Conservation (phyloP, 768 basidiomycete species). For the Amanita muscaria region DNA sequence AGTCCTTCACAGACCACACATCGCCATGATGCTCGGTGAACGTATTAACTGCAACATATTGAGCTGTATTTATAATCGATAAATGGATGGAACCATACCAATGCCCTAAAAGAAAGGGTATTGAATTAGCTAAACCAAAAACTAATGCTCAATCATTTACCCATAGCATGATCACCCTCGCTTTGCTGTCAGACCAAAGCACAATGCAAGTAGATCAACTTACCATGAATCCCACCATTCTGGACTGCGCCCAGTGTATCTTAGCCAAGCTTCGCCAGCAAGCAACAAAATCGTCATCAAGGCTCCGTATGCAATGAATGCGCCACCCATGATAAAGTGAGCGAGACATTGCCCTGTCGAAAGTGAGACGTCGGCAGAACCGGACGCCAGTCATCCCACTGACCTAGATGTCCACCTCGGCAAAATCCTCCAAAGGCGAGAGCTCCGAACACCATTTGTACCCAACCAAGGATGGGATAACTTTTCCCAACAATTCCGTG, state of each 20-base stretch:
- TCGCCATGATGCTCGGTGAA: constrained; percentile 86
- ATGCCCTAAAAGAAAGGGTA: constrained; percentile 35
- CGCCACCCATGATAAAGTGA: constrained; percentile 86
- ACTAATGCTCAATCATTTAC: constrained; percentile 20
- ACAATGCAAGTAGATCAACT: constrained; percentile 14
- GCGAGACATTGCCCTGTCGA: constrained; percentile 69
- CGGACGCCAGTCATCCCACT: neutral
- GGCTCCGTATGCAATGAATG: constrained; percentile 80
- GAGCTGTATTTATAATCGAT: neutral
- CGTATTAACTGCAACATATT: constrained; percentile 57
- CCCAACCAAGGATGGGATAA: constrained; percentile 84
- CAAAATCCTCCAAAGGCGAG: constrained; percentile 73
- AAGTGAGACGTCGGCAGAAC: constrained; percentile 5
- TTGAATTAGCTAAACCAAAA: neutral
- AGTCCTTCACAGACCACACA: constrained; percentile 82
- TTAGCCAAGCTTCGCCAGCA: constrained; percentile 71
- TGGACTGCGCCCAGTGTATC: constrained; percentile 62
- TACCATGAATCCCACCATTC: constrained; percentile 83
- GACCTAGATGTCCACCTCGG: constrained; percentile 57
- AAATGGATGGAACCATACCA: constrained; percentile 28
- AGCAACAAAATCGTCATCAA: constrained; percentile 75
- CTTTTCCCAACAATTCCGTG: constrained; percentile 79
- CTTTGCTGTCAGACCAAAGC: neutral
- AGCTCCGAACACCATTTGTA: constrained; percentile 82
- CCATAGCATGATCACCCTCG: constrained; percentile 44